These are phyloP conservation scores for Claviceps sorghi DNA, from an alignment of 2,329 filamentous ascomycete genomes.

Conservation along the genomic window DNA sequence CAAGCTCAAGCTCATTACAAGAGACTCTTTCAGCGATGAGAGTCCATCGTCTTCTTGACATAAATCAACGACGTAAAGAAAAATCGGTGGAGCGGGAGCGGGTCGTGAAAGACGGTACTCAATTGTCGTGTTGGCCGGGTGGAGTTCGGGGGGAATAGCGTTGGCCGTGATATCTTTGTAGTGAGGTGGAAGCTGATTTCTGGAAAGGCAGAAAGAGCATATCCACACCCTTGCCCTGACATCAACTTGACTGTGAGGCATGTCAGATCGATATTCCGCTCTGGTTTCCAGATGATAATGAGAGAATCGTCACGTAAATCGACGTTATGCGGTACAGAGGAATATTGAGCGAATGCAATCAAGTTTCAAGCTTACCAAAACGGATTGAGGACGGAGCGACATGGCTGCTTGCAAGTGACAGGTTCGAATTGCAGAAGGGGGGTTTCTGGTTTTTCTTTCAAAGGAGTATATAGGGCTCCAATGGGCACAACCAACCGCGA, in stretches of 20 bases:
- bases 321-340: neutral
- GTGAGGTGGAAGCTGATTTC: constrained; percentile 69
- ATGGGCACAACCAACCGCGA: constrained; percentile 91
- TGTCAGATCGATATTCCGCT: constrained; percentile 8
- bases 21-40: constrained; percentile 68
- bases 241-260: constrained; percentile 54
- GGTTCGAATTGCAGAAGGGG: constrained; percentile 90
- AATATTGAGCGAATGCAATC: neutral
- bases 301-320: neutral
- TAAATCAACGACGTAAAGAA: constrained; percentile 75
- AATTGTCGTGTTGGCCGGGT: constrained; percentile 74
- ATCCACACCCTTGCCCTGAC: constrained; percentile 76
- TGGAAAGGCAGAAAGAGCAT: constrained; percentile 73
- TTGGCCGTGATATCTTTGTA: constrained; percentile 83
- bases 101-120: constrained; percentile 71
- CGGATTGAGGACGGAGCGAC: constrained; percentile 88
- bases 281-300: neutral
- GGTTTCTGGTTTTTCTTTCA: constrained; percentile 87
- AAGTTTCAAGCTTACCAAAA: constrained; percentile 56
- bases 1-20: constrained; percentile 73
- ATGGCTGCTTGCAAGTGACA: constrained; percentile 90
- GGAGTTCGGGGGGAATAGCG: constrained; percentile 69
- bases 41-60: constrained; percentile 82
- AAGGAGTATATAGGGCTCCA: constrained; percentile 83
- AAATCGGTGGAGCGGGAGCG: constrained; percentile 74